Evolutionary conservation across 352 stramenopile genomes (phyloP).

Genomic region (Thraustochytrium striatum): DNA sequence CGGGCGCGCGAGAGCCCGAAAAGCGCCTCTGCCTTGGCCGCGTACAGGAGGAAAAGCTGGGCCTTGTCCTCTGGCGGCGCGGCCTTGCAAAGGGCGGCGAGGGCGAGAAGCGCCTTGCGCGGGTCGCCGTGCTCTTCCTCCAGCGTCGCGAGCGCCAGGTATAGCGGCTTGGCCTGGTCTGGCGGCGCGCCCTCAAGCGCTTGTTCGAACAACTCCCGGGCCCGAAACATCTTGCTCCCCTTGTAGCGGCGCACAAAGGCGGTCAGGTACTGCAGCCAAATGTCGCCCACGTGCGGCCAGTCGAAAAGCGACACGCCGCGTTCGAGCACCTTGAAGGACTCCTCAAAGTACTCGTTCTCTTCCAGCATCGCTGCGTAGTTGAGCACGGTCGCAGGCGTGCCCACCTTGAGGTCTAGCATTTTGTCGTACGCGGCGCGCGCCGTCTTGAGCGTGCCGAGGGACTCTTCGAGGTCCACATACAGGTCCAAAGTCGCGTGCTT

Average conservation of each 20-base stretch:
- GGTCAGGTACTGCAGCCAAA: slow-evolving; percentile 92
- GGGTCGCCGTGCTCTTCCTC: slow-evolving; percentile 82
- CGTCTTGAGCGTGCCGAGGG: slow-evolving; percentile 86
- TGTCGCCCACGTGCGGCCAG: slow-evolving; percentile 90
- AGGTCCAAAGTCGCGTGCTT: slow-evolving; percentile 91
- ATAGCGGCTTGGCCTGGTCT: slow-evolving; percentile 52
- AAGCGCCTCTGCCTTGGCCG: slow-evolving; percentile 86
- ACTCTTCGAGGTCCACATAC: slow-evolving; percentile 96
- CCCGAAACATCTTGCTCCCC: slow-evolving; percentile 92
- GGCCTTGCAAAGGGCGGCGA: slow-evolving; percentile 1
- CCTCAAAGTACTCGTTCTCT: slow-evolving; percentile 95
- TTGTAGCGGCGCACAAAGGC: slow-evolving; percentile 91
- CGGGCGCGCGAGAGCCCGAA: slow-evolving; percentile 91
- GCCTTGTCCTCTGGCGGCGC: slow-evolving; percentile 80
- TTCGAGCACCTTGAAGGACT: slow-evolving; percentile 89
- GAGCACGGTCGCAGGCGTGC: slow-evolving; percentile 91
- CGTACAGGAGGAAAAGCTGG: slow-evolving; percentile 86
- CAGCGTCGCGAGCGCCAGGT: slow-evolving; percentile 79
- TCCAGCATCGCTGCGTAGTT: slow-evolving; percentile 94
- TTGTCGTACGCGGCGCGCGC: slow-evolving; percentile 90
- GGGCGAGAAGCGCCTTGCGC: slow-evolving; percentile 59
- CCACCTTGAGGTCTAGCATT: slow-evolving; percentile 90
- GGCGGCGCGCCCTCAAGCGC: slow-evolving; percentile 50
- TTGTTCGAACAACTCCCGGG: slow-evolving; percentile 93
- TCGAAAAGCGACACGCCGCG: slow-evolving; percentile 71